These are phyloP conservation scores for Hysterangium stoloniferum DNA, from an alignment of 768 basidiomycete genomes.

Conservation along the genomic window DNA sequence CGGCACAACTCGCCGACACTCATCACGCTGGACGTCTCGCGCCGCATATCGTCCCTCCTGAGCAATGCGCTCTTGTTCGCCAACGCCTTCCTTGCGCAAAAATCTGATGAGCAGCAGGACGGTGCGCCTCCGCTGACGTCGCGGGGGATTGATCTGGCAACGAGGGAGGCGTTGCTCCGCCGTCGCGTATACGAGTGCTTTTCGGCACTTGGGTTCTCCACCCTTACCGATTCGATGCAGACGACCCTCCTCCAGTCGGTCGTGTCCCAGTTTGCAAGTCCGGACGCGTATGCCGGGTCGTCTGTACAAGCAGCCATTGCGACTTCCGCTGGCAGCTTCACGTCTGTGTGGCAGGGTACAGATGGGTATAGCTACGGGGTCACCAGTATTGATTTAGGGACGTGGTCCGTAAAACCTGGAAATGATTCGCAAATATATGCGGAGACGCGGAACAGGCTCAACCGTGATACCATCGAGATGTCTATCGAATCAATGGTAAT, in stretches of 20 bases:
- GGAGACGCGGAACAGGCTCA: constrained; percentile 42
- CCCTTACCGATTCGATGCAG: constrained; percentile 80
- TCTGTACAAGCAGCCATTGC: constrained; percentile 89
- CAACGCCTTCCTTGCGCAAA: constrained; percentile 69
- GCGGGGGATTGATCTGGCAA: constrained; percentile 55
- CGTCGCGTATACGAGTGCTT: constrained; percentile 88
- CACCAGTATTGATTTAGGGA: constrained; percentile 54
- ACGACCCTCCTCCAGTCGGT: constrained; percentile 71
- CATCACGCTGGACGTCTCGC: constrained; percentile 84
- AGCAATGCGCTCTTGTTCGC: constrained; percentile 87
- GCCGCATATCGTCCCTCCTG: constrained; percentile 79
- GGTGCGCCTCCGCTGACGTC: constrained; percentile 20
- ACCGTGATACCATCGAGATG: constrained; percentile 74
- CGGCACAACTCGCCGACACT: constrained; percentile 66
- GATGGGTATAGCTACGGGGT: constrained; percentile 94
- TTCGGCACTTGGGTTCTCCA: constrained; percentile 66
- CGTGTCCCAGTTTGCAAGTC: constrained; percentile 75
- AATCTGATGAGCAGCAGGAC: constrained; percentile 56
- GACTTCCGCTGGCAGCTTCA: constrained; percentile 75
- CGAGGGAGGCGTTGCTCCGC: constrained; percentile 77
- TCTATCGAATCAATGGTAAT: constrained; percentile 72
- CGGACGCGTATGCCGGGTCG: constrained; percentile 76
- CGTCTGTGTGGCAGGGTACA: constrained; percentile 73
- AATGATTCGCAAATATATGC: constrained; percentile 20
- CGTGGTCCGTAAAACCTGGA: constrained; percentile 21